phyloP scores from a whole-genome alignment of 2,329 filamentous ascomycete species.

The Verticillium zaregamsianum region DNA sequence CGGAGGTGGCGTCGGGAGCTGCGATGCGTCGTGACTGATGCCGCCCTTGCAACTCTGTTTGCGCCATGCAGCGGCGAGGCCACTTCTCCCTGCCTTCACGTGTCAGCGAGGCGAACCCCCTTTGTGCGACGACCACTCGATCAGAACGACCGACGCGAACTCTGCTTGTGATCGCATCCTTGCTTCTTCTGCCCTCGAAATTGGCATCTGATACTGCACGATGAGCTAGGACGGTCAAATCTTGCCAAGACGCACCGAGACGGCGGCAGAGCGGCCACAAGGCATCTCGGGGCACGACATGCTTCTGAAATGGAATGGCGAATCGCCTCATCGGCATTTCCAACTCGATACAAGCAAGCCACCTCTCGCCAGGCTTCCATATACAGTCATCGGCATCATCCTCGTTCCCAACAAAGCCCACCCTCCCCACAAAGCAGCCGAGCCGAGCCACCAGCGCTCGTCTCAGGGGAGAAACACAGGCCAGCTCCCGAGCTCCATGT shows the following conservation, averaged over 20 bases:
- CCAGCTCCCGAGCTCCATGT: not conserved
- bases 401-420: not conserved
- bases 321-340: not conserved
- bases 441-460: not conserved
- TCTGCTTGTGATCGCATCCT: not conserved
- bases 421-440: not conserved
- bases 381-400: not conserved
- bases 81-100: not conserved
- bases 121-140: not conserved
- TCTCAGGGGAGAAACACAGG: not conserved
- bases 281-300: not conserved
- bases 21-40: not conserved
- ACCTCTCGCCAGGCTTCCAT: not conserved
- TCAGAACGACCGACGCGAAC: not conserved
- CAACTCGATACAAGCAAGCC: not conserved
- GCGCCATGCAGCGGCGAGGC: not conserved
- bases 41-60: not conserved
- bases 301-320: not conserved
- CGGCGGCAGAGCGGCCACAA: not conserved
- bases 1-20: not conserved
- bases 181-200: not conserved
- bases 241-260: not conserved
- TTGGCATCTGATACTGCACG: not conserved
- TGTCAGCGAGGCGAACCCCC: not conserved
- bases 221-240: not conserved